Conservation (phyloP, 257 asterid species). For the Scutellaria galericulata region DNA sequence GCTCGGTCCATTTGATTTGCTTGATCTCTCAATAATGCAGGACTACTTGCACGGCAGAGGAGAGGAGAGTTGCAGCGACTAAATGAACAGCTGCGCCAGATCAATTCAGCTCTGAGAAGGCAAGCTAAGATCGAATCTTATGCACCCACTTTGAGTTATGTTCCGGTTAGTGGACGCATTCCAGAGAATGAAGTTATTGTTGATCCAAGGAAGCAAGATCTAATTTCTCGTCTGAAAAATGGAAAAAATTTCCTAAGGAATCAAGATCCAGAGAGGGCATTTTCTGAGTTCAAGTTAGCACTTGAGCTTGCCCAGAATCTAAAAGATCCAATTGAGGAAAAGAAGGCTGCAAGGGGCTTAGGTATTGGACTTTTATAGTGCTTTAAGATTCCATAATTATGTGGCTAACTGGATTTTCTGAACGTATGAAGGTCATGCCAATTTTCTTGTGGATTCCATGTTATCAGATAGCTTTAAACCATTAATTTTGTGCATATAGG, state of each 20-base stretch:
- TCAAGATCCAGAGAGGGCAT: slow-evolving; percentile 86
- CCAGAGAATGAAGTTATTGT: slow-evolving; percentile 83
- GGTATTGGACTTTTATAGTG: slow-evolving; percentile 50
- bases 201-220: slow-evolving; percentile 81
- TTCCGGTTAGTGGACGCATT: slow-evolving; percentile 79
- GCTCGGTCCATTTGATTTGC: slow-evolving; percentile 6
- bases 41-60: slow-evolving; percentile 94
- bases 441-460: not conserved
- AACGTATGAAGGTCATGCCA: not conserved
- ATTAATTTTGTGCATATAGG: too few relatives aligned
- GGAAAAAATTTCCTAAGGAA: slow-evolving; percentile 86
- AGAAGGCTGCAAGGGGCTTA: slow-evolving; percentile 98
- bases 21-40: slow-evolving; percentile 42
- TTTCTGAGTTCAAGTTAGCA: slow-evolving; percentile 79
- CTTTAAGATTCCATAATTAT: slow-evolving; percentile 3
- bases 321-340: slow-evolving; percentile 83
- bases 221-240: slow-evolving; percentile 71
- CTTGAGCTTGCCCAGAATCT: slow-evolving; percentile 84
- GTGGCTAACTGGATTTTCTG: not conserved
- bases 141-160: slow-evolving; percentile 94
- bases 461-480: not conserved
- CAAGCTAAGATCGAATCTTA: slow-evolving; percentile 98
- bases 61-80: slow-evolving; percentile 80
- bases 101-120: slow-evolving; percentile 87
- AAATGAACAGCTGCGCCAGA: slow-evolving; percentile 96